These are phyloP conservation scores for Diplocarpon rosae DNA, from an alignment of 2,329 filamentous ascomycete genomes.

Conservation along the genomic window DNA sequence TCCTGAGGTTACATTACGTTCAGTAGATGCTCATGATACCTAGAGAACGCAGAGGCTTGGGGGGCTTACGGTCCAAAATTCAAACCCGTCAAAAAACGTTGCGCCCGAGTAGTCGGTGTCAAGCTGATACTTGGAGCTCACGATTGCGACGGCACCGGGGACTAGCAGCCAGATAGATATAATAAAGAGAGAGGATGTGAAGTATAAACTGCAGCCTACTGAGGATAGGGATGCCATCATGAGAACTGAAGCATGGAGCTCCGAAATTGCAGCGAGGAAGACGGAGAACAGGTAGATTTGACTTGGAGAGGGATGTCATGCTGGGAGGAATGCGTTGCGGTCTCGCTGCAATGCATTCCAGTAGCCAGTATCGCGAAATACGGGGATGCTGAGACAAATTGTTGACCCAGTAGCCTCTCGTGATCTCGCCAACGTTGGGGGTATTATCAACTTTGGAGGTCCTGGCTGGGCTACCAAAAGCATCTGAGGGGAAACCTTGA, in stretches of 20 bases:
- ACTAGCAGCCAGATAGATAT: neutral
- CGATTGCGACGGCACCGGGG: neutral
- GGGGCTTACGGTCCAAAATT: slow-evolving; percentile 44
- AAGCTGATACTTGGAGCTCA: slow-evolving; percentile 9
- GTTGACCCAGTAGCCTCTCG: neutral
- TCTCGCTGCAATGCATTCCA: neutral
- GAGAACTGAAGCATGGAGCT: neutral
- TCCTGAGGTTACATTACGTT: slow-evolving; percentile 5
- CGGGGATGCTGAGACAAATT: neutral
- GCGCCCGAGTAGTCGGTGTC: slow-evolving; percentile 12
- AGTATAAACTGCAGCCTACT: neutral
- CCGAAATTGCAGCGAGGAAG: neutral
- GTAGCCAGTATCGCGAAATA: neutral
- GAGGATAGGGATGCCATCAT: neutral
- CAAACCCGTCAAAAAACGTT: slow-evolving; percentile 35
- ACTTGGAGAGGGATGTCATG: neutral
- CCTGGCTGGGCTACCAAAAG: neutral
- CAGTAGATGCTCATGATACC: neutral
- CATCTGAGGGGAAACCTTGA: neutral
- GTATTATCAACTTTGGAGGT: neutral
- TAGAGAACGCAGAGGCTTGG: neutral
- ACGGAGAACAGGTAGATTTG: neutral
- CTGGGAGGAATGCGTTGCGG: neutral
- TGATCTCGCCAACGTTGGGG: neutral
- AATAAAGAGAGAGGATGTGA: neutral